Evolutionary conservation across 1,139 yeast species (phyloP).

Genomic region (Geotrichum aggregatum): DNA sequence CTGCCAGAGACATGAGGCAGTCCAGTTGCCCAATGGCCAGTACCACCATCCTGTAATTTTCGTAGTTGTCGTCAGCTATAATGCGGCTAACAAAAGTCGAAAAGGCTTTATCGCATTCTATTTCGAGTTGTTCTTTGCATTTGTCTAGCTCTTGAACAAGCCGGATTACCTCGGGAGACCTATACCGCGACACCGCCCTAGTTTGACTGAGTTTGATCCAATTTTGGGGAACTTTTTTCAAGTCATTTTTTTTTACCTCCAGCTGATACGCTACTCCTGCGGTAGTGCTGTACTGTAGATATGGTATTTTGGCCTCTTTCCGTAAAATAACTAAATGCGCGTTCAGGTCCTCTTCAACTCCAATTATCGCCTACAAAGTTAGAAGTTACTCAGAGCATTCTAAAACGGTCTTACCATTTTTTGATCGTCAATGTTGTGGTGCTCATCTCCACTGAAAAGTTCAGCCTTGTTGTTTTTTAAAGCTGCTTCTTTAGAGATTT

Average conservation of each 20-base stretch:
- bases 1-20: constrained; percentile 67
- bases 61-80: constrained; percentile 44
- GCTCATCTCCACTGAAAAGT: constrained; percentile 36
- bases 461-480: constrained; percentile 48
- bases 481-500: constrained; percentile 58
- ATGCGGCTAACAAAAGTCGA: constrained; percentile 47
- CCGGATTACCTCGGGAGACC: constrained; percentile 55
- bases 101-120: constrained; percentile 57
- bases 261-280: constrained; percentile 65
- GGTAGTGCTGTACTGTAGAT: constrained; percentile 53
- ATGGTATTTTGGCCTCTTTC: constrained; percentile 51
- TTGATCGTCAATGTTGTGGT: constrained; percentile 41
- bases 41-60: constrained; percentile 49
- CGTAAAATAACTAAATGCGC: constrained; percentile 50
- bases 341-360: constrained; percentile 43
- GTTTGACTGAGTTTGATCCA: constrained; percentile 80
- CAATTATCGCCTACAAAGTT: constrained; percentile 23
- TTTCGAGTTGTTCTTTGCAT: constrained; percentile 55
- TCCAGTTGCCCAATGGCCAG: constrained; percentile 59
- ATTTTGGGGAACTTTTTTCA: constrained; percentile 56
- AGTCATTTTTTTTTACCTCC: constrained; percentile 63
- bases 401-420: constrained; percentile 21
- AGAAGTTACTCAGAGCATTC: no score
- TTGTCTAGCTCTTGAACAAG: constrained; percentile 56
- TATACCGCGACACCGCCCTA: constrained; percentile 62